These are phyloP conservation scores for Gynochthodes officinalis DNA, from an alignment of 257 asterid genomes.

Conservation along the genomic window DNA sequence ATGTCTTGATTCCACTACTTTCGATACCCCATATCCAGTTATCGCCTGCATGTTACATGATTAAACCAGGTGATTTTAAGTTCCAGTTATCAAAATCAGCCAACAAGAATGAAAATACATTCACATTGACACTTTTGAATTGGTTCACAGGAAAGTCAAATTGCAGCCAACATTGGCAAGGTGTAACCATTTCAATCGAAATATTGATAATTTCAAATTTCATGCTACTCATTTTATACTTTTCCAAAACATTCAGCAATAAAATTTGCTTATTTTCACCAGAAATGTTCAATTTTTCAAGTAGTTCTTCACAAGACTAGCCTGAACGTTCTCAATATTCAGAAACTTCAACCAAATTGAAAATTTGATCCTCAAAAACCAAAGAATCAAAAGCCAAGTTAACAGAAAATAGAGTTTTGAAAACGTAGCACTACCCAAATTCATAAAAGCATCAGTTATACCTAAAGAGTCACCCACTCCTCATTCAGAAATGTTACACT, in stretches of 20 bases:
- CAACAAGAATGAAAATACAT: neutral
- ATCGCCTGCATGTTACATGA: conserved; percentile 19
- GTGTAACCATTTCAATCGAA: neutral
- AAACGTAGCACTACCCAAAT: neutral
- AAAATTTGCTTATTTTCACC: too few relatives aligned
- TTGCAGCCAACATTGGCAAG: neutral
- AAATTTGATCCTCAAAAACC: neutral
- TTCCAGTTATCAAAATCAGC: neutral
- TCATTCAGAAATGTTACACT: neutral
- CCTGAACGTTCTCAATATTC: neutral
- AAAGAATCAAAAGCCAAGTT: neutral
- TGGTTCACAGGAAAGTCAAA: neutral
- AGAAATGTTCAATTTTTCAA: too few relatives aligned
- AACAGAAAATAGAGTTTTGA: neutral
- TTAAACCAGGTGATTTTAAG: neutral
- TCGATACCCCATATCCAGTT: conserved; percentile 30
- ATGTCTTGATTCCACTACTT: conserved; percentile 30
- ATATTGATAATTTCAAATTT: neutral
- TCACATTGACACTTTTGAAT: neutral
- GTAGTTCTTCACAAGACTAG: neutral
- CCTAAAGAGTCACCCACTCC: neutral
- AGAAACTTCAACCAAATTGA: neutral
- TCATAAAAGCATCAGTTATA: too few relatives aligned
- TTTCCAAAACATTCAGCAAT: neutral
- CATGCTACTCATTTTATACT: neutral